Evolutionary conservation across 176 grass and related monocot species (phyloP).

Genomic region (Raddia distichophylla): DNA sequence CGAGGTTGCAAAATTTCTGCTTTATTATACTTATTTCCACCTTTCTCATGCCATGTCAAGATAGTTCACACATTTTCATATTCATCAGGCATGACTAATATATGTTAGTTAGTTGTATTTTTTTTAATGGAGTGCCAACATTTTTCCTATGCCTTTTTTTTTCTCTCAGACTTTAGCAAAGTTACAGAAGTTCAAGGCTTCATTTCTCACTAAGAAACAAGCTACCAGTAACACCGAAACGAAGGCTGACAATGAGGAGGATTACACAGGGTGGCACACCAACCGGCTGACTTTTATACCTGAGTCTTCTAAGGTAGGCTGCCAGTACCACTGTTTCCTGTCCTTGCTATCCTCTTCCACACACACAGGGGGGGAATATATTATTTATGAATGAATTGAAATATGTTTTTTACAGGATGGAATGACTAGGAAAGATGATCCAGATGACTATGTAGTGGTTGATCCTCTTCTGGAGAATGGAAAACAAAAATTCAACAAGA

Average conservation of each 20-base stretch:
- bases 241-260: conserved; percentile 48
- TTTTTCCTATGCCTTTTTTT: conserved; percentile 35
- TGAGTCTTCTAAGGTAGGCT: conserved; percentile 67
- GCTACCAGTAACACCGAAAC: conserved; percentile 40
- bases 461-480: conserved; percentile 97
- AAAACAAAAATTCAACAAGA: conserved; percentile 97
- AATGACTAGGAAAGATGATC: conserved; percentile 88
- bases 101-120: conserved; percentile 3
- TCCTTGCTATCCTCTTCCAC: neutral
- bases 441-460: conserved; percentile 90
- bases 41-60: neutral
- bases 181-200: conserved; percentile 76
- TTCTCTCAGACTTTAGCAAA: conserved; percentile 74
- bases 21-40: conserved; percentile 6
- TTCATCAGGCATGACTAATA: conserved; percentile 2
- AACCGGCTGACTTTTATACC: conserved; percentile 62
- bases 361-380: neutral
- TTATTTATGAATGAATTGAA: conserved; percentile 32
- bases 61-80: conserved; percentile 41
- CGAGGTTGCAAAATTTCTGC: conserved; percentile 48
- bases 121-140: conserved; percentile 16
- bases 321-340: neutral
- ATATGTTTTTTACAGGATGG: conserved; percentile 54
- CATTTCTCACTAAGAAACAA: conserved; percentile 54
- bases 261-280: conserved; percentile 71